phyloP scores from a whole-genome alignment of 305 asterid species.

The Fraxinus velutina region DNA sequence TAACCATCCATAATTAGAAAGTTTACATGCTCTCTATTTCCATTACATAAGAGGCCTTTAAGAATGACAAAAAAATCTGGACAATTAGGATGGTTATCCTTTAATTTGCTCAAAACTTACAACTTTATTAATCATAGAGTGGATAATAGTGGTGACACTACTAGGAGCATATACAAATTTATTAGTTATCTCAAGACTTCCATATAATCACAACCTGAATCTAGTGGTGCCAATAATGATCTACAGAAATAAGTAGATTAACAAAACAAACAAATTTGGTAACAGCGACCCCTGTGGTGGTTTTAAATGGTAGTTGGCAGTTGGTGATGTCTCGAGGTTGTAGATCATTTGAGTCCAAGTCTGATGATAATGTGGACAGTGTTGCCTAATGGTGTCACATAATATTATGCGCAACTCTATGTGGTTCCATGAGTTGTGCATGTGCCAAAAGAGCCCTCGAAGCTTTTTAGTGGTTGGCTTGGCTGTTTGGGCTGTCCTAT shows the following conservation, averaged over 20 bases:
- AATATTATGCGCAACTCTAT: neutral
- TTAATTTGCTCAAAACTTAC: neutral
- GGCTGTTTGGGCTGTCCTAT: neutral
- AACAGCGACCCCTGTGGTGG: neutral
- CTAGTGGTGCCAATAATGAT: neutral
- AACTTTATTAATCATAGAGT: neutral
- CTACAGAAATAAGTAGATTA: neutral
- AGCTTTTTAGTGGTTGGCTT: neutral
- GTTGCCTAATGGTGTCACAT: neutral
- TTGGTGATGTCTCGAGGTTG: neutral
- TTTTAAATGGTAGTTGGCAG: neutral
- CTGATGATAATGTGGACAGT: neutral
- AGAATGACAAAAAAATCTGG: neutral
- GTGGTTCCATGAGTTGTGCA: neutral
- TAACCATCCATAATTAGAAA: neutral
- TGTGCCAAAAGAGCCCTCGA: neutral
- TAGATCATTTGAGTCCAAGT: neutral
- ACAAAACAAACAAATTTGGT: neutral
- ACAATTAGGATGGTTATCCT: neutral
- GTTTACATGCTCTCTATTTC: neutral
- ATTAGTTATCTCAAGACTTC: neutral
- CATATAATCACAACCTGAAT: neutral
- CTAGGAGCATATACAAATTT: neutral
- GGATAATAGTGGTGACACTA: neutral
- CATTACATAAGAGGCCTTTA: neutral